Percentiles rank a stretch among this genome's conserved stretches.
Conservation (phyloP, 805 yeast species). For the Candida taoyuanica region DNA sequence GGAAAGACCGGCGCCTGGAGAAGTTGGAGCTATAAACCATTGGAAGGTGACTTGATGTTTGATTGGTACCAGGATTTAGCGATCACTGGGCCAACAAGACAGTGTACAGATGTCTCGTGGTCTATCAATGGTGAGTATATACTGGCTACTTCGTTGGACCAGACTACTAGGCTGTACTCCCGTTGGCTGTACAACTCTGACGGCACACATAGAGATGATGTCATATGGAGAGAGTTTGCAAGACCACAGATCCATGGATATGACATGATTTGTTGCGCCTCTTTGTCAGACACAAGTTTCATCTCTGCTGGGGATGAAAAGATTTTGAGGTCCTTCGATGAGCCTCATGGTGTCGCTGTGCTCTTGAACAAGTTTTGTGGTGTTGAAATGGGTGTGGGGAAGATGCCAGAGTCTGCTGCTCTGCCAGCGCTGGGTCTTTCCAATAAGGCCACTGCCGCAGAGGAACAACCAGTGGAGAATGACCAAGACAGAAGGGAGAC, state of each 20-base stretch:
- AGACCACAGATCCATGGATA: slow-evolving; percentile 98
- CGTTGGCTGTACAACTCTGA: slow-evolving; percentile 43
- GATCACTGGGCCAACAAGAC: slow-evolving; percentile 70
- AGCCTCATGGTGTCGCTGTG: slow-evolving; percentile 73
- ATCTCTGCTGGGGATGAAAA: slow-evolving; percentile 97
- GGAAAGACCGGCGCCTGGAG: slow-evolving; percentile 95
- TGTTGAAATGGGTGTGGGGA: slow-evolving; percentile 29
- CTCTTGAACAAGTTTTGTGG: slow-evolving; percentile 54
- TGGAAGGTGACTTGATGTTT: slow-evolving; percentile 27
- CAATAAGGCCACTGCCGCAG: slow-evolving; percentile 70
- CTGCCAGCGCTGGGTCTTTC: slow-evolving; percentile 92
- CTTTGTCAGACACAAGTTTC: slow-evolving; percentile 56
- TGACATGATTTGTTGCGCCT: slow-evolving; percentile 81
- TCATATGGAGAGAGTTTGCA: slow-evolving; percentile 85
- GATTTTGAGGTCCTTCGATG: slow-evolving; percentile 80
- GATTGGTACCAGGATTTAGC: slow-evolving; percentile 47
- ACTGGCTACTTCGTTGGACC: slow-evolving; percentile 81
- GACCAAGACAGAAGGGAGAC: slow-evolving; percentile 30
- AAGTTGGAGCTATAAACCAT: slow-evolving; percentile 62
- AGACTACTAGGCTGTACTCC: slow-evolving; percentile 83
- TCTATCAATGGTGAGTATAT: slow-evolving; percentile 59
- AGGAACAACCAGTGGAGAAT: slow-evolving; percentile 26
- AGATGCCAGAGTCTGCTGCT: slow-evolving; percentile 77
- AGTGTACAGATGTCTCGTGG: slow-evolving; percentile 80
- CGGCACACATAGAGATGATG: slow-evolving; percentile 26